Percentiles rank a stretch among this genome's conserved stretches.
Evolutionary conservation across 2,329 filamentous ascomycete species (phyloP).

Genomic region (Dactylellina cionopaga): DNA sequence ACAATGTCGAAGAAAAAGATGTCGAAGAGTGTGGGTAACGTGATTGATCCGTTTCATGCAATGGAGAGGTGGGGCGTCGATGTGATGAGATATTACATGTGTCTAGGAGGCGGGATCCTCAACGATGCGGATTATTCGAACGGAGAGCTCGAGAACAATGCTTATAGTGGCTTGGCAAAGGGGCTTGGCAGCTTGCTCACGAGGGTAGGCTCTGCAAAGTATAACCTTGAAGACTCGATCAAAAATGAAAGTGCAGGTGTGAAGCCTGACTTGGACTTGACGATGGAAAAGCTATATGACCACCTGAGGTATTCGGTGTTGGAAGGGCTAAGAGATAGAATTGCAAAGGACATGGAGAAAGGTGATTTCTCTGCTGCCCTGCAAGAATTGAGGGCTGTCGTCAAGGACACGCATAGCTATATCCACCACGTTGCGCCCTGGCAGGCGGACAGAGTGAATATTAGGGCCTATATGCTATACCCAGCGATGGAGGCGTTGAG

Average conservation of each 20-base stretch:
- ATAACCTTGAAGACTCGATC: constrained; percentile 68
- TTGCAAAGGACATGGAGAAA: constrained; percentile 68
- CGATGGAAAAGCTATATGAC: constrained; percentile 1
- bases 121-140: constrained; percentile 83
- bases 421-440: constrained; percentile 76
- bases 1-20: constrained; percentile 91
- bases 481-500: constrained; percentile 79
- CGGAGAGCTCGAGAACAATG: constrained; percentile 73
- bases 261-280: constrained; percentile 5
- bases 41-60: constrained; percentile 92
- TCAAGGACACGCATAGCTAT: constrained; percentile 75
- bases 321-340: constrained; percentile 57
- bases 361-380: constrained; percentile 74
- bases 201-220: constrained; percentile 65
- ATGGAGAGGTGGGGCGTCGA: constrained; percentile 89
- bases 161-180: constrained; percentile 80
- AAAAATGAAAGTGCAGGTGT: constrained; percentile 56
- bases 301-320: neutral
- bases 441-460: constrained; percentile 62
- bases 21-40: constrained; percentile 94
- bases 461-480: constrained; percentile 68
- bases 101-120: constrained; percentile 78
- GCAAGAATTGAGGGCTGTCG: constrained; percentile 70
- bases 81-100: constrained; percentile 86
- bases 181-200: constrained; percentile 83